Conservation (phyloP, 257 asterid species). For the Lycium ferocissimum region DNA sequence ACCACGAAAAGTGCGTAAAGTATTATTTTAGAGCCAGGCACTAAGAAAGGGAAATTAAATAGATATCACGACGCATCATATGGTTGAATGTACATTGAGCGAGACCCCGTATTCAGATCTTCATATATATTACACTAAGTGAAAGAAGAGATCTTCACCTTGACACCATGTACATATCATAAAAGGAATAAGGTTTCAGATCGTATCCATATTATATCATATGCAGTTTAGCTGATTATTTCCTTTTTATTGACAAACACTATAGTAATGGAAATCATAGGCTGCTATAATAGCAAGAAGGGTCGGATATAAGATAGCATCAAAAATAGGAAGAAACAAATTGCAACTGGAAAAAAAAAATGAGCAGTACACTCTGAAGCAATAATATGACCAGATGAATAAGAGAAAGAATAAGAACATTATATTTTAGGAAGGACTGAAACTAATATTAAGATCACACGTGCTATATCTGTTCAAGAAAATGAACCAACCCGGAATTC, state of each 20-base stretch:
- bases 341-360: background rate
- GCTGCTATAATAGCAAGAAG: background rate
- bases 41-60: no score
- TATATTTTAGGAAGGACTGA: background rate
- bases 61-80: no score
- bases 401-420: background rate
- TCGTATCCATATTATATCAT: no score
- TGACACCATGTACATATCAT: background rate
- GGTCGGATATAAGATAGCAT: background rate
- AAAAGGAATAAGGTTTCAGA: no score
- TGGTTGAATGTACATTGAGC: background rate
- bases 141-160: background rate
- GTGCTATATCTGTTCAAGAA: background rate
- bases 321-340: background rate
- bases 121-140: background rate
- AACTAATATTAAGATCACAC: background rate
- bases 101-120: background rate
- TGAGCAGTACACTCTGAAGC: no score
- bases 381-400: background rate
- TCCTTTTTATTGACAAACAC: no score
- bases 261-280: no score
- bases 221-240: no score
- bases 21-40: no score
- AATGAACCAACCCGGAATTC: background rate
- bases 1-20: no score